A percentile compares a stretch with the other conserved stretches of the same genome.
Conservation (phyloP, 805 yeast genomes). For the Sungouiella thailandica region DNA sequence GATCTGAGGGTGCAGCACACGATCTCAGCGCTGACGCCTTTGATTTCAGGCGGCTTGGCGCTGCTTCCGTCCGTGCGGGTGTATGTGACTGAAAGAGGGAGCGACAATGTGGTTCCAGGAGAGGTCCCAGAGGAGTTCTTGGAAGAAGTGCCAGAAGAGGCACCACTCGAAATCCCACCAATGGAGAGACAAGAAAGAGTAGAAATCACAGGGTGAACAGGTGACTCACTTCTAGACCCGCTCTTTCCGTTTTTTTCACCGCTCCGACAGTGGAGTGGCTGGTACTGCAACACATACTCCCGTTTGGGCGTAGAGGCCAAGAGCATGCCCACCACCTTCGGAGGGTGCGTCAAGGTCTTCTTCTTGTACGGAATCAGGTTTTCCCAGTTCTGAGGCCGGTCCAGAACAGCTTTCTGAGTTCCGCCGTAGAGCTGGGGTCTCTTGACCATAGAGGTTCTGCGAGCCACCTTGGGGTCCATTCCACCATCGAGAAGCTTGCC, state of each 20-base stretch:
- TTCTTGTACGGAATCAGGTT: slow-evolving; percentile 17
- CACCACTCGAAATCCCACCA: no score
- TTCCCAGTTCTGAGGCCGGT: no score
- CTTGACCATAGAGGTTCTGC: slow-evolving; percentile 14
- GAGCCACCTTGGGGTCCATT: background rate
- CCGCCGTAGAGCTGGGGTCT: slow-evolving; percentile 13
- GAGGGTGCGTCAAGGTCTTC: slow-evolving; percentile 17
- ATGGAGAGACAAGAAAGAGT: no score
- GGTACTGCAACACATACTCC: slow-evolving; percentile 12
- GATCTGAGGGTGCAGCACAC: slow-evolving; percentile 21
- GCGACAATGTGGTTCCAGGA: slow-evolving; percentile 1
- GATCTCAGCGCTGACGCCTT: slow-evolving; percentile 10
- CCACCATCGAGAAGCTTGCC: slow-evolving; percentile 8
- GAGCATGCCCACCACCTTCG: slow-evolving; percentile 20
- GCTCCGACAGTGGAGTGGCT: no score
- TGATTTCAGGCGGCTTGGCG: slow-evolving; percentile 12
- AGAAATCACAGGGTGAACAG: no score
- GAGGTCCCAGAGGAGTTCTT: no score
- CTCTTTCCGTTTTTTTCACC: no score
- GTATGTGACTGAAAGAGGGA: slow-evolving; percentile 7
- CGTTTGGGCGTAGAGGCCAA: slow-evolving; percentile 13
- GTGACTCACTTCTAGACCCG: no score
- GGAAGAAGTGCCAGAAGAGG: no score
- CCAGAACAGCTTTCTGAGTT: no score
- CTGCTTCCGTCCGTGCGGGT: slow-evolving; percentile 3